Base-by-base conservation (phyloP, 805 yeast genomes). In the Kazachstania martiniae region DNA sequence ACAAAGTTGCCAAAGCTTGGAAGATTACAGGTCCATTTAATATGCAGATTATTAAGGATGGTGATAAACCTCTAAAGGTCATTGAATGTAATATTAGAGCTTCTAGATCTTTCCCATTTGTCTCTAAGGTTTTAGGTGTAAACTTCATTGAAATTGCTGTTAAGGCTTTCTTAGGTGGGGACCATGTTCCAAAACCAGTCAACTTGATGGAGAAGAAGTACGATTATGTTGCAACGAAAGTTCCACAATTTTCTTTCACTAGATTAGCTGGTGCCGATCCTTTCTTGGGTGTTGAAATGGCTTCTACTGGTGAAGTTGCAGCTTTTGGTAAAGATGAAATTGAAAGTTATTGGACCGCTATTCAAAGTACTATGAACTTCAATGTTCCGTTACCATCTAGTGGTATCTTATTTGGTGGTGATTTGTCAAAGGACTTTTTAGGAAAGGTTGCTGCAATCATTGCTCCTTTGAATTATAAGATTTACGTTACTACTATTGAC, bases 51-150 rank as follows among this genome's bases (percentile, higher is more conserved):
- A 91, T 91, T 60, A 78, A 80, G 61, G 76, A 78, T 38, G 68
- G 70, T 38, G 74, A 75, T 30, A 67, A 74, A 28, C 68, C 74
- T 32, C 72, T 87, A 54, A 91, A 91, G 72, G 98, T 91, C 39
- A 91, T 91, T 58, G 98, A 91, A 66, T 91, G 98, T 74, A 91
- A 91, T 63, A 82, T 91, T 49, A 82, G 98, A 64, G 98, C 98
- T 32, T 89, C 97, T 5, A 77, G 98, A 62, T 89, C 97, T 12
- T 91, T 91, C 89, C 98, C 98, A 59, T 91, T 91, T 58, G 95
- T 89, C 24, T 89, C 97, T 30, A 91, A 91, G 70, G 98, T 91
- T 30, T 68, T 91, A 43, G 98, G 98, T 44, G 70, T 72, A 34
- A 89, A 91, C 68, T 87, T 91, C 62, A 91, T 91, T 56, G 94